Base-by-base conservation (phyloP, 1,284 basidiomycete genomes). In the Sporisorium graminicola region DNA sequence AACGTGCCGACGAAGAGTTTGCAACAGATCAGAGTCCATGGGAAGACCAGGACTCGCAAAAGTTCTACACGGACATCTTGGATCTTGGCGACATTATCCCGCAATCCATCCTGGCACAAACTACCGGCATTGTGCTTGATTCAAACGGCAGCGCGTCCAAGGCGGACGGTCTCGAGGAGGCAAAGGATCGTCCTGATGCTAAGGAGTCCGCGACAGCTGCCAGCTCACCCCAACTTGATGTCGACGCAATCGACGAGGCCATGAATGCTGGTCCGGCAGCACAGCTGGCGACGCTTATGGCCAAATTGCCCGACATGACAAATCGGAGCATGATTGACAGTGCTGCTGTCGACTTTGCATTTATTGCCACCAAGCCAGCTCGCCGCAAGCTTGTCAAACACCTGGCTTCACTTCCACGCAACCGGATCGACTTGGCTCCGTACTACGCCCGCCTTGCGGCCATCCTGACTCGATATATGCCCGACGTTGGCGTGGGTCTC, bases 31-130 rank as follows among this genome's bases (percentile, higher is more conserved):
- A 75, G 52, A 80, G 81, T 51, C 80, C 98, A 82, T 99, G 97
- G 97, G 94, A 95, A 84, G 97, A 99, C 81, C 97, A 99, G 74
- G 97, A 99, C 86, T 95, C 98, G 84, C 89, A 93, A 44, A 89
- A 91, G 55, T 99, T 98, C 87, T 99, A 93, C 83, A 95, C 98
- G 85, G 94, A 98, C 73, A 88, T 98, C 35, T 90, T 94, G 58
- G 96, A 99, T 84, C 87, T 99, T 47, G 92, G 92, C 68, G 94
- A 96, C 69, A 92, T 94, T 65, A 94, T 98, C 0, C 97, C 97
- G 0, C 91, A 90, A 54, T 91, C 91, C 42, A 89, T 98, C 24
- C 88, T 99, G 18, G 95, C 94, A 4, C 56, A 66, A 53, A 64
- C 67, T 2, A 62, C 67, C 14, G 68, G 69, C 37, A 62, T 64